Evolutionary conservation across 169 alveolate species (phyloP).

Genomic region (Neospora caninum): DNA sequence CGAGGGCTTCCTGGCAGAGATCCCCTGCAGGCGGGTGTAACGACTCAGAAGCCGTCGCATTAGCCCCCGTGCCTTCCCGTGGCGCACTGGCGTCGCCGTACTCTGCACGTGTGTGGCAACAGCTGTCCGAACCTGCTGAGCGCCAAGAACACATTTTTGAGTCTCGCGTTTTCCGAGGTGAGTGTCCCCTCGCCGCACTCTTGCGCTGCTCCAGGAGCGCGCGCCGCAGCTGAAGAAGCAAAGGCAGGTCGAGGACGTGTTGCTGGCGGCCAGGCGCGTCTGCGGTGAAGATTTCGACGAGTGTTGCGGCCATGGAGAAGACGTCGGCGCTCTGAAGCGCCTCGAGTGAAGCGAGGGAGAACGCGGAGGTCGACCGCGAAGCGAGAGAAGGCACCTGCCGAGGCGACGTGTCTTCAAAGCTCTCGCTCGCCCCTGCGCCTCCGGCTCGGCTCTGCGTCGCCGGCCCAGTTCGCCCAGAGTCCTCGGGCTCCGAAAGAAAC

Average conservation of each 20-base stretch:
- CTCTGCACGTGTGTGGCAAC: too few species aligned
- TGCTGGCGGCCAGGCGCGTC: conserved; percentile 69
- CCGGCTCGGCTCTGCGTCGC: neutral
- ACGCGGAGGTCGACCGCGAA: neutral
- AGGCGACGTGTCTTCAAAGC: neutral
- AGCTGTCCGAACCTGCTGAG: too few species aligned
- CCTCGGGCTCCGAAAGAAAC: neutral
- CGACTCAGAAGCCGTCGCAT: too few species aligned
- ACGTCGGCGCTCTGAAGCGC: conserved; percentile 78
- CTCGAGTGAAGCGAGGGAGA: neutral
- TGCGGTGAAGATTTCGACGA: conserved; percentile 86
- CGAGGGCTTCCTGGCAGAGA: too few species aligned
- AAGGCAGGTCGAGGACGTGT: conserved; percentile 76
- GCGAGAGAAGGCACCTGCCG: neutral
- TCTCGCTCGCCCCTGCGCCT: neutral
- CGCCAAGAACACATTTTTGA: too few species aligned
- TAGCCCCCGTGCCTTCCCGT: too few species aligned
- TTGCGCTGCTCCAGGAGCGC: conserved; percentile 12
- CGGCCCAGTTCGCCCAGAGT: neutral
- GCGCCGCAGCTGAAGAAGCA: conserved; percentile 63
- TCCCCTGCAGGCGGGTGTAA: too few species aligned
- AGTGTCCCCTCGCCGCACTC: neutral
- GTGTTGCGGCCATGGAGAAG: conserved; percentile 83
- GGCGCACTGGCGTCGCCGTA: too few species aligned
- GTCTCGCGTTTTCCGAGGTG: too few species aligned